These are phyloP conservation scores for Akanthomyces muscarius DNA, from an alignment of 2,329 filamentous ascomycete species.

Conservation along the genomic window DNA sequence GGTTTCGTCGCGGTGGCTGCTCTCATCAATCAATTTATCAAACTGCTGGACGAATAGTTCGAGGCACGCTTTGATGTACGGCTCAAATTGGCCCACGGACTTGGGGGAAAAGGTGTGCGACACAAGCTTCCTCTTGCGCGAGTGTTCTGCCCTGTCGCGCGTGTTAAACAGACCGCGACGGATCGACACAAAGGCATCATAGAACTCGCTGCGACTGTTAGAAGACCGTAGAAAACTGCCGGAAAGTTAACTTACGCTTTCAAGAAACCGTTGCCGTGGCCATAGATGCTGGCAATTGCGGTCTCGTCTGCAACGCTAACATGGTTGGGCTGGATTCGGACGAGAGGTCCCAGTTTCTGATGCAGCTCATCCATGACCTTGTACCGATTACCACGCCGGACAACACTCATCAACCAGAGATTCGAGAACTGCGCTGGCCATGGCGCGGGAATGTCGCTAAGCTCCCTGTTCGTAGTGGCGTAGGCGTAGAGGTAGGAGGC, in stretches of 20 bases:
- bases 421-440: constrained; percentile 66
- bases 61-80: constrained; percentile 80
- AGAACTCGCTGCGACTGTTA: constrained; percentile 62
- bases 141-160: constrained; percentile 74
- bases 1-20: constrained; percentile 44
- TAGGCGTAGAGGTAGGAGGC: constrained; percentile 58
- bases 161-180: constrained; percentile 86
- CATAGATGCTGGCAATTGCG: constrained; percentile 75
- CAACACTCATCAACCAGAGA: constrained; percentile 70
- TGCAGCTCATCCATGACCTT: constrained; percentile 66
- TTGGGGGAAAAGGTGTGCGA: constrained; percentile 84
- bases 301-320: constrained; percentile 74
- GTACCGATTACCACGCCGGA: constrained; percentile 63
- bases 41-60: constrained; percentile 69
- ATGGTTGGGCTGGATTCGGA: constrained; percentile 81
- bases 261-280: constrained; percentile 71
- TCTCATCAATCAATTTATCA: constrained; percentile 54
- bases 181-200: constrained; percentile 88
- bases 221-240: rapidly evolving
- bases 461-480: constrained; percentile 48
- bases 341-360: constrained; percentile 70
- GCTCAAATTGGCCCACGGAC: constrained; percentile 78
- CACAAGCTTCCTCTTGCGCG: constrained; percentile 83
- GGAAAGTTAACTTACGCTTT: constrained; percentile 52
- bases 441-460: constrained; percentile 57